Conservation (phyloP, 1,284 basidiomycete genomes). For the Grifola frondosa region DNA sequence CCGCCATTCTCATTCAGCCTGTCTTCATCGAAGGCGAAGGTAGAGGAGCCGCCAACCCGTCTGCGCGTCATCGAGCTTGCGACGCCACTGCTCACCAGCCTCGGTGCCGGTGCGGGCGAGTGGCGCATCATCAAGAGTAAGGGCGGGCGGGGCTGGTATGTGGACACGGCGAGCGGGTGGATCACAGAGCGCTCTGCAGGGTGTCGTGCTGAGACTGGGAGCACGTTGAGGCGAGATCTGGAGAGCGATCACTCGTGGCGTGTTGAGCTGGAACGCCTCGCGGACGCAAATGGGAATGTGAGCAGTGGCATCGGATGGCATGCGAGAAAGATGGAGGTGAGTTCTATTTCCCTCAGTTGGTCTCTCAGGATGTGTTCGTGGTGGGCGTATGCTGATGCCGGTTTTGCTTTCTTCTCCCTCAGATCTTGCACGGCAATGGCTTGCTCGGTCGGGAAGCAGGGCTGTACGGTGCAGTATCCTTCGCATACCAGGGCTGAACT, state of each 20-base stretch:
- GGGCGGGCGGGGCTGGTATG: constrained; percentile 94
- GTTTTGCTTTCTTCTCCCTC: constrained; percentile 8
- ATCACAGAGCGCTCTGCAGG: constrained; percentile 37
- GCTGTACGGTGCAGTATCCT: constrained; percentile 89
- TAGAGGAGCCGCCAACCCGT: constrained; percentile 61
- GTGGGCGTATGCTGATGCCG: constrained; percentile 11
- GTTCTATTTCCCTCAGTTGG: constrained; percentile 25
- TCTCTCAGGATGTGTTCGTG: not conserved
- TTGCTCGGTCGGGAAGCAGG: constrained; percentile 92
- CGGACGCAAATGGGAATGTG: constrained; percentile 85
- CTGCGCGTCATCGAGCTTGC: constrained; percentile 89
- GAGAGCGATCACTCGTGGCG: constrained; percentile 64
- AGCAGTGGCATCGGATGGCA: constrained; percentile 94
- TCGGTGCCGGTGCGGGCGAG: constrained; percentile 74
- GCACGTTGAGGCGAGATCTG: constrained; percentile 60
- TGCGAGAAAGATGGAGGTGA: constrained; percentile 94
- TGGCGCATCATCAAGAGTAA: constrained; percentile 92
- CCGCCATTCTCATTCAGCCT: constrained; percentile 72
- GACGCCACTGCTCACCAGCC: constrained; percentile 66
- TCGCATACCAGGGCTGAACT: constrained; percentile 80
- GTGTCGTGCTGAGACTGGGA: constrained; percentile 23
- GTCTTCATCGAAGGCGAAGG: constrained; percentile 26
- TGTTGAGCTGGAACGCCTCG: constrained; percentile 67
- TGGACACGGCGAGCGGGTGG: constrained; percentile 87
- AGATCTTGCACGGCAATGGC: constrained; percentile 84